A percentile compares a stretch with the other conserved stretches of the same genome.
Conservation (phyloP, 345 rosid species). For the Bretschneidera sinensis region DNA sequence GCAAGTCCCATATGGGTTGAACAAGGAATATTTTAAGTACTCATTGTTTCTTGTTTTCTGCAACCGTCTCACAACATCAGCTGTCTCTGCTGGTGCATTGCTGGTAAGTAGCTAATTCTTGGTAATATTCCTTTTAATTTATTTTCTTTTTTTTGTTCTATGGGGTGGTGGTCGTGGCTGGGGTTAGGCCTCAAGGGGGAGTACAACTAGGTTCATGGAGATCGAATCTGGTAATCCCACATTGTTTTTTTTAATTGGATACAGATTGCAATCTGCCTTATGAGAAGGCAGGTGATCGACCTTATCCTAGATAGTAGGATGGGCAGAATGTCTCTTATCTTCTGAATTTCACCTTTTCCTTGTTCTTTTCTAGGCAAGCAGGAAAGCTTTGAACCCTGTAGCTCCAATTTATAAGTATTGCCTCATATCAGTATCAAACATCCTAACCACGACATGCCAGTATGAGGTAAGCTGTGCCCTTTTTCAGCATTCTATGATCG, state of each 20-base stretch:
- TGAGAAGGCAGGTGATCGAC: not conserved
- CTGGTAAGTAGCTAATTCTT: constrained; percentile 37
- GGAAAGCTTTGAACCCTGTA: constrained; percentile 78
- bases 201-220: not conserved
- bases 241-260: not conserved
- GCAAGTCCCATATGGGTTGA: constrained; percentile 88
- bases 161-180: not conserved
- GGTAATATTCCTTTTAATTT: constrained; percentile 1
- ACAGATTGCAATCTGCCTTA: not conserved
- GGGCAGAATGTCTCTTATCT: not conserved
- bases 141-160: not conserved
- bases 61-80: constrained; percentile 80
- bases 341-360: not conserved
- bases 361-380: constrained; percentile 54
- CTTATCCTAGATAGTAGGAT: not conserved
- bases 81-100: constrained; percentile 75
- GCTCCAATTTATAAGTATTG: constrained; percentile 89
- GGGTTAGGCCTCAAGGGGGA: not conserved
- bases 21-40: constrained; percentile 70
- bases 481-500: not conserved
- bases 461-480: constrained; percentile 57
- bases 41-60: constrained; percentile 93
- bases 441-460: constrained; percentile 89
- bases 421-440: constrained; percentile 68
- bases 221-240: not conserved